Conservation (phyloP, 2,329 filamentous ascomycete species). For the Diaporthe citri region DNA sequence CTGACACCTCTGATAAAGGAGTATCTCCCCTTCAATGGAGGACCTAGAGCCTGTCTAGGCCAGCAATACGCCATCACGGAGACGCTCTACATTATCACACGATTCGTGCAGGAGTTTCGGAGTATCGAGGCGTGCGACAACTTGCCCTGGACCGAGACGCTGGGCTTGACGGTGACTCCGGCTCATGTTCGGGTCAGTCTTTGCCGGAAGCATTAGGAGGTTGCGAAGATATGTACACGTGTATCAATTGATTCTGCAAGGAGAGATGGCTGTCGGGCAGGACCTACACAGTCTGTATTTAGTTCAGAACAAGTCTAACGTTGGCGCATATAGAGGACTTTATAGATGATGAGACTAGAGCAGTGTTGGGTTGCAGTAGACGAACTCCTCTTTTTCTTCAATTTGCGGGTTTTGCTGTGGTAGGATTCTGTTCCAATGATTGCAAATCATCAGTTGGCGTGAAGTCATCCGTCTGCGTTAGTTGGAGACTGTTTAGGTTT, state of each 20-base stretch:
- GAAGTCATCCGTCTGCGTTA: neutral
- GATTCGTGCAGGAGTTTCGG: conserved; percentile 7
- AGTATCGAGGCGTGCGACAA: neutral
- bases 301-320: neutral
- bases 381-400: neutral
- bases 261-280: neutral
- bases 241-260: neutral
- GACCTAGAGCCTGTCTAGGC: conserved; percentile 52
- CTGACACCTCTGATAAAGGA: conserved; percentile 44
- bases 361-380: neutral
- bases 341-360: neutral
- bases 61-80: conserved; percentile 25
- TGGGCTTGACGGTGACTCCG: conserved; percentile 18
- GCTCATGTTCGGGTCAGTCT: neutral
- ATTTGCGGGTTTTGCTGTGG: no score
- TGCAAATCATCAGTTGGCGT: no score
- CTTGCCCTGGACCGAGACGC: neutral
- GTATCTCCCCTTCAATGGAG: conserved; percentile 53
- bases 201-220: neutral
- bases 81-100: neutral
- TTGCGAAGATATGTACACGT: neutral
- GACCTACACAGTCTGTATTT: neutral
- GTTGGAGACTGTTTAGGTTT: neutral
- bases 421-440: neutral
- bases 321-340: neutral